Conservation (phyloP, 2,329 filamentous ascomycete genomes). For the Xylariaceae sp. region DNA sequence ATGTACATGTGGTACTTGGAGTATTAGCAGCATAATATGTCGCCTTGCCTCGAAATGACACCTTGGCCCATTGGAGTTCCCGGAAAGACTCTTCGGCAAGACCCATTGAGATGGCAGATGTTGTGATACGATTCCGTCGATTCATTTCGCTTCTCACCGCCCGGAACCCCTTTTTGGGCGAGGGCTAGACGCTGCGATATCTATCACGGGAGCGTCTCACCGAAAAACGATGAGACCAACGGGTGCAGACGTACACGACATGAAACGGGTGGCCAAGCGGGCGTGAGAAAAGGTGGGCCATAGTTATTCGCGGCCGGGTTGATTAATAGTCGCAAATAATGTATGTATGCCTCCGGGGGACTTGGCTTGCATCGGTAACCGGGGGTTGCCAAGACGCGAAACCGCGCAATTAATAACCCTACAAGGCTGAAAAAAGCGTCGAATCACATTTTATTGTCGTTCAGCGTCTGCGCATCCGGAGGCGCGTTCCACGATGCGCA, state of each 20-base stretch:
- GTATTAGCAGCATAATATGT: neutral
- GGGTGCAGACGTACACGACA: neutral
- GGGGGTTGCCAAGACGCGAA: conserved; percentile 6
- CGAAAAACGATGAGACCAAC: conserved; percentile 1
- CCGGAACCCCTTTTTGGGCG: neutral
- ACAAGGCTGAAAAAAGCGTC: conserved; percentile 18
- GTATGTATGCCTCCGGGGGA: neutral
- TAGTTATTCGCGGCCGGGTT: too few relatives aligned
- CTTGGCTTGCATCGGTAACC: conserved; percentile 16
- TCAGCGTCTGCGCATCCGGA: conserved; percentile 1
- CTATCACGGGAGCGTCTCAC: conserved; percentile 2
- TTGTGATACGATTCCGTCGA: too few relatives aligned
- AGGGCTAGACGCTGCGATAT: neutral
- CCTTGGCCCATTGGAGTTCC: neutral
- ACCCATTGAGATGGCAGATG: too few relatives aligned
- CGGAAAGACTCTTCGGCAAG: neutral
- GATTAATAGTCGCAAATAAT: too few relatives aligned
- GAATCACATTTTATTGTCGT: conserved; percentile 6
- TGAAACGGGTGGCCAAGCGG: neutral
- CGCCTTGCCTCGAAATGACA: neutral
- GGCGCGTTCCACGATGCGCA: neutral
- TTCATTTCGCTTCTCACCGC: neutral
- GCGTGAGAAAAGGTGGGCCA: too few relatives aligned
- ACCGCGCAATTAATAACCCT: conserved; percentile 1
- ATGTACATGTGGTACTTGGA: too few relatives aligned